Evolutionary conservation across 2,329 filamentous ascomycete genomes (phyloP).

Genomic region (Cladosporium colombiae): DNA sequence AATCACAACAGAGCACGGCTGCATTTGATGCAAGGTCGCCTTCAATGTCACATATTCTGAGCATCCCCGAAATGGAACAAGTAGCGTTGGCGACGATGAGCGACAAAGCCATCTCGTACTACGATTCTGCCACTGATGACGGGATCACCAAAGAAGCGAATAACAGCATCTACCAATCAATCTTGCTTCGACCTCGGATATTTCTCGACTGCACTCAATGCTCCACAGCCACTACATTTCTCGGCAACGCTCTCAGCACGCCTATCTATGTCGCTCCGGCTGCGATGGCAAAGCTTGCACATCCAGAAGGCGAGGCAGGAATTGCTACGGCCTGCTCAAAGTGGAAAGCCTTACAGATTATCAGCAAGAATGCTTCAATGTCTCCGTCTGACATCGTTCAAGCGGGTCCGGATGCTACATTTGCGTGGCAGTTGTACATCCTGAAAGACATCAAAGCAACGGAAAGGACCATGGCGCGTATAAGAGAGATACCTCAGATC

Average conservation of each 20-base stretch:
- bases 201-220: constrained; percentile 83
- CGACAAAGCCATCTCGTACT: constrained; percentile 89
- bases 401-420: constrained; percentile 31
- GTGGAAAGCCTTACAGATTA: constrained; percentile 30
- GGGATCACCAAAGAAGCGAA: constrained; percentile 77
- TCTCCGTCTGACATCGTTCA: constrained; percentile 34
- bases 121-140: constrained; percentile 87
- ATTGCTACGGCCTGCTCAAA: constrained; percentile 32
- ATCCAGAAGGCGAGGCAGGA: constrained; percentile 38
- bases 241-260: constrained; percentile 65
- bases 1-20: not conserved
- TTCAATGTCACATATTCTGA: constrained; percentile 66
- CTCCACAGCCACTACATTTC: constrained; percentile 71
- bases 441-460: constrained; percentile 57
- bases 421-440: constrained; percentile 65
- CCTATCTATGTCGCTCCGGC: constrained; percentile 41
- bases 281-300: constrained; percentile 37
- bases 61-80: constrained; percentile 84
- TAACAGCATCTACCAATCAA: constrained; percentile 73
- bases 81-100: constrained; percentile 79
- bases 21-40: constrained; percentile 32
- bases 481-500: constrained; percentile 34
- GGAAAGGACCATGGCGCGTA: constrained; percentile 30
- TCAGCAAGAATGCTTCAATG: constrained; percentile 34
- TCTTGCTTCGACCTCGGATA: constrained; percentile 81